phyloP scores from a whole-genome alignment of 768 basidiomycete species.

The Boletus rufocinnamomeus region DNA sequence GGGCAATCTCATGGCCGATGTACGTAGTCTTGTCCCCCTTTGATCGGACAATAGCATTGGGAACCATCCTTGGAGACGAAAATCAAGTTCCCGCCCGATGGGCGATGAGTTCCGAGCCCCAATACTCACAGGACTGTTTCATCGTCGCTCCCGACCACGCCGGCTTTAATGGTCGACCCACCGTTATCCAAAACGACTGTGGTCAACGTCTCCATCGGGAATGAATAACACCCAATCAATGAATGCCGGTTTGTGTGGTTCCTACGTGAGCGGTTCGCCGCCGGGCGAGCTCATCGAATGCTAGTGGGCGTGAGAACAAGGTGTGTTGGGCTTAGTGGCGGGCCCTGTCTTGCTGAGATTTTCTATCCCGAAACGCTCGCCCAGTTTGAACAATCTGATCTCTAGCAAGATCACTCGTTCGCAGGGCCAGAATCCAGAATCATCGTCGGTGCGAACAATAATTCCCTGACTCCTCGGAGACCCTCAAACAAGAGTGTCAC shows the following conservation, averaged over 20 bases:
- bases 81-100: slow-evolving; percentile 2
- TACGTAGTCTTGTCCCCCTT: slow-evolving; percentile 83
- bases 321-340: not conserved
- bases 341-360: slow-evolving; percentile 2
- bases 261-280: not conserved
- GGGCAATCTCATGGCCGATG: slow-evolving; percentile 80
- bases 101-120: not conserved
- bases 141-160: slow-evolving; percentile 42
- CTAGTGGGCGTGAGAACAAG: slow-evolving; percentile 13
- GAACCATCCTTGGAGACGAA: slow-evolving; percentile 52
- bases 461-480: slow-evolving; percentile 8
- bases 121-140: slow-evolving; percentile 31
- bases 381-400: not conserved
- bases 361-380: not conserved
- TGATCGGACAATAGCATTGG: slow-evolving; percentile 83
- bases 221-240: not conserved
- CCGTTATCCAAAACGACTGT: slow-evolving; percentile 87
- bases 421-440: not conserved
- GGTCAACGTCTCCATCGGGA: slow-evolving; percentile 20
- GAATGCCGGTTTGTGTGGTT: not conserved
- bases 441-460: not conserved
- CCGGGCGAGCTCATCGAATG: not conserved
- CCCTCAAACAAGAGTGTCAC: slow-evolving; percentile 9
- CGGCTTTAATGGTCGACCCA: slow-evolving; percentile 78
- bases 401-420: slow-evolving; percentile 1